Percentiles rank a stretch among this genome's conserved stretches.
These are phyloP conservation scores for Penicillium sp. DNA, from an alignment of 2,329 filamentous ascomycete genomes.

Conservation along the genomic window DNA sequence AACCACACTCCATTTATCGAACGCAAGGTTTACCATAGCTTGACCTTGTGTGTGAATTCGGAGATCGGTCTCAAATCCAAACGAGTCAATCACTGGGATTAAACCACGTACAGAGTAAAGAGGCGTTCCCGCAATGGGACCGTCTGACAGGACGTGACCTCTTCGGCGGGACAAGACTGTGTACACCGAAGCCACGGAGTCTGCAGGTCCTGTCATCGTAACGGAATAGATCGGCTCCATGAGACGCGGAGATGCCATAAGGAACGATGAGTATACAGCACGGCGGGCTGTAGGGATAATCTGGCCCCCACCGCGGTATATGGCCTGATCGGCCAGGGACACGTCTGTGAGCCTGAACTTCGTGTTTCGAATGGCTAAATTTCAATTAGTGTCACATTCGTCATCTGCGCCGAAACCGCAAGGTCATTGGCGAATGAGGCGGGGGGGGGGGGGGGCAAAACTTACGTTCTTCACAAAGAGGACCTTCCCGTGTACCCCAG, in stretches of 20 bases:
- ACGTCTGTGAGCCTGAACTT: constrained; percentile 97
- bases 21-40: constrained; percentile 85
- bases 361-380: constrained; percentile 84
- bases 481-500: constrained; percentile 93
- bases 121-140: constrained; percentile 88
- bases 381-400: constrained; percentile 19
- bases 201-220: constrained; percentile 87
- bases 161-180: constrained; percentile 84
- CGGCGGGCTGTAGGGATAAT: constrained; percentile 93
- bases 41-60: constrained; percentile 93
- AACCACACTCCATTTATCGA: constrained; percentile 94
- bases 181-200: constrained; percentile 84
- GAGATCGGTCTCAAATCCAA: constrained; percentile 96
- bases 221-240: constrained; percentile 97
- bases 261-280: constrained; percentile 91
- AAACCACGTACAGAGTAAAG: constrained; percentile 88
- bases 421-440: constrained; percentile 12
- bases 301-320: constrained; percentile 92
- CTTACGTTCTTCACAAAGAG: constrained; percentile 94
- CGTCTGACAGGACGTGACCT: constrained; percentile 92
- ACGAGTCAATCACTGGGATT: constrained; percentile 93
- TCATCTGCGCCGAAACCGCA: neutral
- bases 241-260: constrained; percentile 92
- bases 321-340: constrained; percentile 79
- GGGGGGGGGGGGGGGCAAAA: constrained; percentile 29